Percentiles rank a stretch among this genome's conserved stretches.
Evolutionary conservation across 73 alveolate genomes (phyloP).

Genomic region (Symbiodinium pilosum): DNA sequence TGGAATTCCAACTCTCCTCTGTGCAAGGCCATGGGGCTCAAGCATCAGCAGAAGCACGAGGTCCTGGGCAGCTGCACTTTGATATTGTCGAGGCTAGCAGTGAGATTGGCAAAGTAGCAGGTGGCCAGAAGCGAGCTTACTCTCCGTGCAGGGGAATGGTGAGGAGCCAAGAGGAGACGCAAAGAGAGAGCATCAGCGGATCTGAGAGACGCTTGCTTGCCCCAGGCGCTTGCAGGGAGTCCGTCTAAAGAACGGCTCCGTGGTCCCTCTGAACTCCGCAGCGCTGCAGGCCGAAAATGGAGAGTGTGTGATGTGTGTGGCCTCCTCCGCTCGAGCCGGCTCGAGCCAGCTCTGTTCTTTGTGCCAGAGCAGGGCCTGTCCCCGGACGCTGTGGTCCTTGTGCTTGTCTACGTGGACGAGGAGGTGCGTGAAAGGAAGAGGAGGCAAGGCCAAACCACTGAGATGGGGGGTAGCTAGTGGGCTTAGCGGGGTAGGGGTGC

Average conservation of each 20-base stretch:
- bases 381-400: conserved; percentile 33
- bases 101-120: no score
- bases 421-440: conserved; percentile 82
- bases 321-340: not conserved
- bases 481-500: not conserved
- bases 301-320: not conserved
- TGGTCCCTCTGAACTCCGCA: conserved; percentile 26
- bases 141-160: conserved; percentile 86
- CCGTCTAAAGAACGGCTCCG: conserved; percentile 37
- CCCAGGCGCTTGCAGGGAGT: conserved; percentile 65
- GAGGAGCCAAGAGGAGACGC: not conserved
- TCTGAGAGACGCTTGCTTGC: not conserved
- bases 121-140: conserved; percentile 87
- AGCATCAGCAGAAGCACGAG: conserved; percentile 58
- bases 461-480: no score
- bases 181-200: no score
- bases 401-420: conserved; percentile 85
- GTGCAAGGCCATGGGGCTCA: conserved; percentile 52
- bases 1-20: no score
- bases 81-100: no score
- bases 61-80: no score
- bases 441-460: not conserved
- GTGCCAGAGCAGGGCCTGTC: no score
- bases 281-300: not conserved
- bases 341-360: no score